Evolutionary conservation across 306 rosid species (phyloP).

Genomic region (Quercus glauca): DNA sequence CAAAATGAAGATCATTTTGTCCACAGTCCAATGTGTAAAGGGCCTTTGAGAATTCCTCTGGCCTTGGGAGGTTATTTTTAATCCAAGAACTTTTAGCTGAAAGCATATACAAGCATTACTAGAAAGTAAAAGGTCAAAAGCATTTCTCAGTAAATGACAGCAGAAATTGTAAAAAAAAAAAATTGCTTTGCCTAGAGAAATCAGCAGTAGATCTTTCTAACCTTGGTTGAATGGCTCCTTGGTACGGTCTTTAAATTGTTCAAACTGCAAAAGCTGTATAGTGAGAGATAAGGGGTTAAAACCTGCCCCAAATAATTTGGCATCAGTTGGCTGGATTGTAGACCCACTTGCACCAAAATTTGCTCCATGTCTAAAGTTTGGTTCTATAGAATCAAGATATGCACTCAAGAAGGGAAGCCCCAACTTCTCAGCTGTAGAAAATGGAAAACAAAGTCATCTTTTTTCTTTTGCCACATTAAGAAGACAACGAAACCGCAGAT

Average conservation of each 20-base stretch:
- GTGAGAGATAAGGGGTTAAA: slow-evolving; percentile 25
- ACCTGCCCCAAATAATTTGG: slow-evolving; percentile 12
- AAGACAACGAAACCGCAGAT: too few relatives aligned
- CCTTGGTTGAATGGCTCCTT: slow-evolving; percentile 6
- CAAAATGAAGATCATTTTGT: slow-evolving; percentile 18
- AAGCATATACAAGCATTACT: background rate
- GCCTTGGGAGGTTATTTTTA: background rate
- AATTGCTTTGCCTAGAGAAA: too few relatives aligned
- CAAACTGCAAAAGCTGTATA: slow-evolving; percentile 14
- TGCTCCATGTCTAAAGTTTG: slow-evolving; percentile 12
- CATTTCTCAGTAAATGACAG: background rate
- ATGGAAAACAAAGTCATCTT: background rate
- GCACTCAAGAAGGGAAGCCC: slow-evolving; percentile 21
- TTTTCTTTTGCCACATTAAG: too few relatives aligned
- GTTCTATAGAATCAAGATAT: slow-evolving; percentile 26
- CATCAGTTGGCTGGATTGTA: slow-evolving; percentile 18
- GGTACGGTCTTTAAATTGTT: slow-evolving; percentile 17
- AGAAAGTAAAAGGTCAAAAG: background rate
- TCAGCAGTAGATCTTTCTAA: background rate
- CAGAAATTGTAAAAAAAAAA: background rate
- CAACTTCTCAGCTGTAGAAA: slow-evolving; percentile 23
- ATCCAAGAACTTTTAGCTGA: slow-evolving; percentile 8
- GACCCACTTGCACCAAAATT: slow-evolving; percentile 25
- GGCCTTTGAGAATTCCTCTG: slow-evolving; percentile 21
- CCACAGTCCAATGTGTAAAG: slow-evolving; percentile 25